Evolutionary conservation across 106 monocot genomes (phyloP).

Genomic region (Dendrobium catenatum): DNA sequence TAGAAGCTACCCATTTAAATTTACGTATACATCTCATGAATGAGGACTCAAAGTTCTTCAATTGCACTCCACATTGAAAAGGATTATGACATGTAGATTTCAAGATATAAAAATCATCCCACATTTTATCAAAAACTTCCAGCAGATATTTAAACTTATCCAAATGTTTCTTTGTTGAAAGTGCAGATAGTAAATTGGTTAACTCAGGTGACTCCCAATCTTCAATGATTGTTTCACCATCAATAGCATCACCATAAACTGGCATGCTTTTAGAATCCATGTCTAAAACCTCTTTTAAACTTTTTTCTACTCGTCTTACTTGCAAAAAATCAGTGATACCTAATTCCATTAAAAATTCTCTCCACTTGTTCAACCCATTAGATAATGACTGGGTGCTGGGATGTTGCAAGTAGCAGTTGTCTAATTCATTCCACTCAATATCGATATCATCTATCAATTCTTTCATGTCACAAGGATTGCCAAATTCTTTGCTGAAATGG

Average conservation of each 20-base stretch:
- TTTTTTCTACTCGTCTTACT: slow-evolving; percentile 34
- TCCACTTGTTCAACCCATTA: slow-evolving; percentile 27
- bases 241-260: not conserved
- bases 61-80: not conserved
- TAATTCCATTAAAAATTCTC: slow-evolving; percentile 41
- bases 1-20: slow-evolving; percentile 47
- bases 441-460: slow-evolving; percentile 25
- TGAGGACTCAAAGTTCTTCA: slow-evolving; percentile 19
- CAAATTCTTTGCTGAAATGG: slow-evolving; percentile 47
- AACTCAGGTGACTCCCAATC: slow-evolving; percentile 70
- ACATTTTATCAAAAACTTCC: slow-evolving; percentile 51
- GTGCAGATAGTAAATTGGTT: slow-evolving; percentile 21
- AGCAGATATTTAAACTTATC: slow-evolving; percentile 47
- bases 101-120: slow-evolving; percentile 45
- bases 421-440: slow-evolving; percentile 39
- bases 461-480: slow-evolving; percentile 32
- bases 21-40: slow-evolving; percentile 37
- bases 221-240: slow-evolving; percentile 8
- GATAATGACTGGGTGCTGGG: slow-evolving; percentile 17
- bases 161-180: slow-evolving; percentile 24
- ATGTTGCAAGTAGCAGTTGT: slow-evolving; percentile 45
- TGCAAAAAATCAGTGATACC: slow-evolving; percentile 63
- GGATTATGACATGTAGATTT: slow-evolving; percentile 10
- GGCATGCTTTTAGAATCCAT: not conserved
- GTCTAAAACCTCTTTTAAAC: slow-evolving; percentile 11